Evolutionary conservation across 805 yeast genomes (phyloP).

Genomic region (Blastobotrys americana): DNA sequence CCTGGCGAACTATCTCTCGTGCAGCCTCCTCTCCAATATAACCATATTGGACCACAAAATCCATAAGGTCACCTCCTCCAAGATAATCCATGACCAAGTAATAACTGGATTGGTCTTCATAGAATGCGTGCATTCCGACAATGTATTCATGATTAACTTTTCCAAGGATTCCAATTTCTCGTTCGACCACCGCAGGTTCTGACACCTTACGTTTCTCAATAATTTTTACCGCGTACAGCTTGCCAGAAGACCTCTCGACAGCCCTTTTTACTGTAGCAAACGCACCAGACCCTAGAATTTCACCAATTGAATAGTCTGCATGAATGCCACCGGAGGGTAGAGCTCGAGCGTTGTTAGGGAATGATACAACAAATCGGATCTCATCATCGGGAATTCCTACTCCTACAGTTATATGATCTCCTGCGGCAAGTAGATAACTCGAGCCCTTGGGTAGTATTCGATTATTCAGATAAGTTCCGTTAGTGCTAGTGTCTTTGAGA

Average conservation of each 20-base stretch:
- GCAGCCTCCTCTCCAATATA: slow-evolving; percentile 82
- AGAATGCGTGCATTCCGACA: slow-evolving; percentile 73
- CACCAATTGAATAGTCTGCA: slow-evolving; percentile 66
- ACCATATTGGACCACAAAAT: slow-evolving; percentile 88
- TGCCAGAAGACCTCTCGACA: slow-evolving; percentile 76
- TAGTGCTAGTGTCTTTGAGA: slow-evolving; percentile 65
- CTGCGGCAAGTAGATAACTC: slow-evolving; percentile 77
- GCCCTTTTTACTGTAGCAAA: slow-evolving; percentile 94
- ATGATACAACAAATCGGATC: slow-evolving; percentile 40
- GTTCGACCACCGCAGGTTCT: slow-evolving; percentile 70
- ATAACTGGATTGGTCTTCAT: slow-evolving; percentile 72
- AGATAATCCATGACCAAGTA: slow-evolving; percentile 94
- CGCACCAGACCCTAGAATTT: slow-evolving; percentile 94
- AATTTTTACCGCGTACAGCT: slow-evolving; percentile 83
- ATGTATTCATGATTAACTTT: slow-evolving; percentile 78
- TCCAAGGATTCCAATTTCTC: slow-evolving; percentile 77
- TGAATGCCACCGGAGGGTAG: slow-evolving; percentile 47
- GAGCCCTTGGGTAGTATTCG: slow-evolving; percentile 64
- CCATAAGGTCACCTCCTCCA: slow-evolving; percentile 97
- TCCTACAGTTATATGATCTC: slow-evolving; percentile 90
- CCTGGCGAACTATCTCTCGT: slow-evolving; percentile 77
- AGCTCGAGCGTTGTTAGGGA: slow-evolving; percentile 26
- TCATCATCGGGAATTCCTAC: slow-evolving; percentile 72
- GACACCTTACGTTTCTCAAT: slow-evolving; percentile 73
- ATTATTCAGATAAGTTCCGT: slow-evolving; percentile 85